Evolutionary conservation across 352 stramenopile genomes (phyloP), one percentile per base, ranked within the genome.

Genomic region (Aphanomyces euteiches): DNA sequence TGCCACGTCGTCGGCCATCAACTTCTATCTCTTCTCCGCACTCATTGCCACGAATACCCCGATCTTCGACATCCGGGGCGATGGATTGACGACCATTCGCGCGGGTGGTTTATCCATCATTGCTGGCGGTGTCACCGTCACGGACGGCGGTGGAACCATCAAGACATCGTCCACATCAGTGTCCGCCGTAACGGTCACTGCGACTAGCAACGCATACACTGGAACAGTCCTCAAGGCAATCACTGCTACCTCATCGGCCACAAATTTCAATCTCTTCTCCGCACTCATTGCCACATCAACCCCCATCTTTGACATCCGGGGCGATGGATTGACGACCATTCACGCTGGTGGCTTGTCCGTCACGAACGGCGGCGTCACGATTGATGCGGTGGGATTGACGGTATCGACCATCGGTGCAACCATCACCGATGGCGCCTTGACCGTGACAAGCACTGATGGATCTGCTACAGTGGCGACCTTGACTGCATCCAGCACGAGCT

Each of bases 331-430:
- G 0, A 56, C 72, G 58, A 83, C 76, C 0, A 84, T 90, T 21
- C 54, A 78, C 12, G 47, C 17, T 7, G 78, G 77, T 4, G 79
- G 79, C 15, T 73, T 74, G 54, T 84, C 72, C 5, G 81, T 88
- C 65, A 58, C 73, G 1, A 17, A 57, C 21, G 77, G 76, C 0
- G 79, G 79, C 4, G 47, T 74, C 56, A 84, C 70, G 3, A 83
- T 87, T 65, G 54, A 71, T 1, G 17, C 58, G n/a, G 77, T 74
- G 0, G 78, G 78, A 4, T 48, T 85, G 15, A 8, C 15, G 43
- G 15, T 48, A 8, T 15, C 43, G 43, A 15, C 43, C 43, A 15
- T 8, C 15, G 43, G 43, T 15, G 8, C 83, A 10, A 75, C 73
- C 41, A 72, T 86, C 12, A 56, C 72, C 34, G 54, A 86, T 19